These are phyloP conservation scores for Saturnispora besseyi DNA, from an alignment of 805 yeast species.

Conservation along the genomic window DNA sequence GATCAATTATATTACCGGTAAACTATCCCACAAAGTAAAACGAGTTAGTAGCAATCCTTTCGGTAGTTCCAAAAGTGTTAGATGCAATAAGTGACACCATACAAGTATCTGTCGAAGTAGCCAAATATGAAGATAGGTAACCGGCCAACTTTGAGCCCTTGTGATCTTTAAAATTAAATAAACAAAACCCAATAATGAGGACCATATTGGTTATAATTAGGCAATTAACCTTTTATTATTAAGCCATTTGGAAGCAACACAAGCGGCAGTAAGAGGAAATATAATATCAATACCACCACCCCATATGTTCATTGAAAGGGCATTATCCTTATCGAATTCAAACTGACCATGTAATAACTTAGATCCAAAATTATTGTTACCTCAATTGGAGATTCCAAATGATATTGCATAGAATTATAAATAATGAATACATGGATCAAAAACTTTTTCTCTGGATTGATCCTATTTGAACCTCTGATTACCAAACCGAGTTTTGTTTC, in stretches of 20 bases:
- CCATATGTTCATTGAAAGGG: constrained; percentile 23
- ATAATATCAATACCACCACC: constrained; percentile 26
- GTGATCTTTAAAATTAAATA: constrained; percentile 26
- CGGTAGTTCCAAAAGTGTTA: constrained; percentile 50
- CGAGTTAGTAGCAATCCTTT: constrained; percentile 40
- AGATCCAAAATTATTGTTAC: constrained; percentile 39
- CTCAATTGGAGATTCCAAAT: constrained; percentile 28
- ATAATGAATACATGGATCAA: constrained; percentile 34
- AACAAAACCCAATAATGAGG: constrained; percentile 24
- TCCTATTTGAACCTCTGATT: constrained; percentile 22
- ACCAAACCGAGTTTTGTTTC: constrained; percentile 31
- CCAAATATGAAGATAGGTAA: constrained; percentile 15
- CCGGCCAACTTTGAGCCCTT: constrained; percentile 22
- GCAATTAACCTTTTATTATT: constrained; percentile 15
- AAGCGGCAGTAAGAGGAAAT: constrained; percentile 17
- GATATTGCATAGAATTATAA: constrained; percentile 25
- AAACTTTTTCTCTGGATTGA: constrained; percentile 23
- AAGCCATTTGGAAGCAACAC: not conserved
- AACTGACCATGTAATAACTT: constrained; percentile 25
- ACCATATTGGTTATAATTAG: constrained; percentile 18
- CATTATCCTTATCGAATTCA: constrained; percentile 22
- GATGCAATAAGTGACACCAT: constrained; percentile 32
- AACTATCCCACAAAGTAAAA: constrained; percentile 45
- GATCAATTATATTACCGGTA: constrained; percentile 59
- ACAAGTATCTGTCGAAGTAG: constrained; percentile 21